Evolutionary conservation across 805 yeast genomes (phyloP), one percentile per base, ranked within the genome.

Genomic region (Candida easanensis): DNA sequence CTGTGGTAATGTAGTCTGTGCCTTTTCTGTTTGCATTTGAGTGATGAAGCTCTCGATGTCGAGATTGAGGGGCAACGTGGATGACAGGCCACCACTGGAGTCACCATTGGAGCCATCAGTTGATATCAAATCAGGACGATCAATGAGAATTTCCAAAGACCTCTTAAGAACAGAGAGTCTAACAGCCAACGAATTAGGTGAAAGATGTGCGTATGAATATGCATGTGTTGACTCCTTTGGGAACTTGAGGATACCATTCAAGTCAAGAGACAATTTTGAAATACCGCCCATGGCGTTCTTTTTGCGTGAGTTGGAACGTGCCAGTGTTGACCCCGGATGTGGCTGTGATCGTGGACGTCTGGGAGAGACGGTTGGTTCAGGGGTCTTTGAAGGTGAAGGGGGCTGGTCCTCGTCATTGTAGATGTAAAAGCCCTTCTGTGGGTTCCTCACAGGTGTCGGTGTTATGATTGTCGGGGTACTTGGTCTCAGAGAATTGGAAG

Each of bases 211-310:
- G 60, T 88, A 88, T 0, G 95, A 86, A 58, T 84, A 88, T 2
- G 95, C 84, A 59, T 85, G 90, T 1, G 93, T 78, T 11, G 93
- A 84, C 52, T 84, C 89, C 20, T 80, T 79, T 5, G 91, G 88
- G 56, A 87, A 83, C 48, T 71, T 74, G 31, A 81, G 58, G 16
- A 84, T 69, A 42, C 82, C 79, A 10, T 63, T 58, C 14, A 58
- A 36, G 38, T 58, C 65, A 5, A 58, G 63, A 2, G 61, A 49
- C 4, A 58, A 35, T 33, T 58, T 57, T 2, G 74, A 48, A 4
- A 56, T 50, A 5, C 58, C 57, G 22, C 58, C 52, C 10, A 45
- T 44, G 26, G 34, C 41, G 19, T 34, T 23, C 22, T 37, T 41
- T 25, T 33, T 45, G 15, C 35, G 36, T 13, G 51, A 44, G 33